phyloP scores from a whole-genome alignment of 768 basidiomycete species.

The Agaricus sinodeliciosus region DNA sequence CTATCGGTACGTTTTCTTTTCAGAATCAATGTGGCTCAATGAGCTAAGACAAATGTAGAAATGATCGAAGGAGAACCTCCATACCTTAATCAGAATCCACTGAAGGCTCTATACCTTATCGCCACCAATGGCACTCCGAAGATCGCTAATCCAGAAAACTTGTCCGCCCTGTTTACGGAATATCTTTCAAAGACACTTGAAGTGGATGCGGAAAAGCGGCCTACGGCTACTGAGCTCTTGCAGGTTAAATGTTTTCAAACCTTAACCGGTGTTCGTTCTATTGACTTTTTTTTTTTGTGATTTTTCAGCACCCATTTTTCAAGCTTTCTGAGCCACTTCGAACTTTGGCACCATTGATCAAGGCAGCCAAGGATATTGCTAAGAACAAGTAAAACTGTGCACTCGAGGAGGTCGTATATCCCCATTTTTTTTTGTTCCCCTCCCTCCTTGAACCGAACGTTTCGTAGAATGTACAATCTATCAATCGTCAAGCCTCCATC shows the following conservation, averaged over 20 bases:
- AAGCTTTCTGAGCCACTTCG: constrained; percentile 80
- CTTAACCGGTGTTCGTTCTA: background rate
- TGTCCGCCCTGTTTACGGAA: constrained; percentile 76
- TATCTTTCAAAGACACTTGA: constrained; percentile 86
- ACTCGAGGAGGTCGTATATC: background rate
- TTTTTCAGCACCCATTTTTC: constrained; percentile 80
- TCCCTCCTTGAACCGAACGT: background rate
- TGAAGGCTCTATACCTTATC: constrained; percentile 96
- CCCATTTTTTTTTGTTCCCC: background rate
- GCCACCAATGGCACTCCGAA: constrained; percentile 97
- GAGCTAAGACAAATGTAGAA: constrained; percentile 39
- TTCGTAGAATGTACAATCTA: background rate
- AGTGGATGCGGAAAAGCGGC: constrained; percentile 93
- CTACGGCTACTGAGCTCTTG: constrained; percentile 75
- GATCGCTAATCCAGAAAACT: constrained; percentile 81
- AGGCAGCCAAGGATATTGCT: constrained; percentile 83
- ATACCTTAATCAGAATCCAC: constrained; percentile 92
- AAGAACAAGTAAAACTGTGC: constrained; percentile 42
- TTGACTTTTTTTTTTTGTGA: background rate
- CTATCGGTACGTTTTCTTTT: constrained; percentile 58
- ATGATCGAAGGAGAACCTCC: constrained; percentile 99
- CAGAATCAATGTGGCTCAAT: background rate
- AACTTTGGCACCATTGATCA: constrained; percentile 84
- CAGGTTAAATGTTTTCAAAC: constrained; percentile 40
- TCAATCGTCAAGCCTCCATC: background rate